These are phyloP conservation scores for Talaromyces sp. DNA, from an alignment of 2,329 filamentous ascomycete species.

Conservation along the genomic window DNA sequence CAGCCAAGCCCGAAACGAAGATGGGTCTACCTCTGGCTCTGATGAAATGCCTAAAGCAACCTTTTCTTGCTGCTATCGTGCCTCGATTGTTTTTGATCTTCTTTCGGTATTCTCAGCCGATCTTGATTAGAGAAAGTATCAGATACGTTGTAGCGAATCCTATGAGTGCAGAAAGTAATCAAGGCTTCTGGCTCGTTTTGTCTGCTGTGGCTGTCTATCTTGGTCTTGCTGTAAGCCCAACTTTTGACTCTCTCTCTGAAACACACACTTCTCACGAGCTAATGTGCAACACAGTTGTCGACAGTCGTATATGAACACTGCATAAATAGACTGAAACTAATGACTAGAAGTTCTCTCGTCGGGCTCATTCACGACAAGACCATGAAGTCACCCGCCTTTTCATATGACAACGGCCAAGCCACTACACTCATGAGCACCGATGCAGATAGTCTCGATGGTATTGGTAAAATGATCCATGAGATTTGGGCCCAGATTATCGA, in stretches of 20 bases:
- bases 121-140: conserved; percentile 40
- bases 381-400: conserved; percentile 30
- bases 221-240: conserved; percentile 32
- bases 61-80: conserved; percentile 33
- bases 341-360: conserved; percentile 44
- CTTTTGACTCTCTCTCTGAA: neutral
- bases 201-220: conserved; percentile 43
- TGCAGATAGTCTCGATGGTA: conserved; percentile 44
- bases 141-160: conserved; percentile 30
- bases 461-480: conserved; percentile 44
- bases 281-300: conserved; percentile 29
- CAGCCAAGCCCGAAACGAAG: conserved; percentile 17
- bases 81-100: conserved; percentile 36
- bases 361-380: conserved; percentile 52
- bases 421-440: conserved; percentile 49
- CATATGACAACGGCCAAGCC: conserved; percentile 38
- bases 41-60: conserved; percentile 14
- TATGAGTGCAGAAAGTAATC: conserved; percentile 35
- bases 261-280: neutral
- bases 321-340: conserved; percentile 45
- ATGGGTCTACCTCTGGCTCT: conserved; percentile 10
- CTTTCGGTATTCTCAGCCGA: conserved; percentile 39
- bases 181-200: conserved; percentile 45
- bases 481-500: conserved; percentile 48
- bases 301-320: conserved; percentile 44